A percentile compares a stretch with the other conserved stretches of the same genome.
phyloP scores from a whole-genome alignment of 352 stramenopile genomes.

The Hyaloperonospora arabidopsidis region DNA sequence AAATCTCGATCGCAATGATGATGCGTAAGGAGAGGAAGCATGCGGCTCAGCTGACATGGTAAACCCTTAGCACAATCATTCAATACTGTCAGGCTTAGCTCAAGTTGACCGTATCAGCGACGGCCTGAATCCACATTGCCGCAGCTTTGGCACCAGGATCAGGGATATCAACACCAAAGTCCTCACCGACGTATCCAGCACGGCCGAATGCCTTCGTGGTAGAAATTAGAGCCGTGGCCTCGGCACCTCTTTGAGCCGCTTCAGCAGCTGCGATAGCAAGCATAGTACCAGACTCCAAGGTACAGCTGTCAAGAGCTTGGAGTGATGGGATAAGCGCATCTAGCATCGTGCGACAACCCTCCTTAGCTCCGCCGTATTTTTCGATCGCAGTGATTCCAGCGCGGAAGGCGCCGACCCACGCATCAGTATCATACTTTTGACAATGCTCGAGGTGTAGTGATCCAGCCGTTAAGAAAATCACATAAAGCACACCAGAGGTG shows the following conservation, averaged over 20 bases:
- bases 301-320: conserved; percentile 31
- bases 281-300: conserved; percentile 18
- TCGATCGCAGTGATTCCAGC: conserved; percentile 75
- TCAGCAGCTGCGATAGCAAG: conserved; percentile 44
- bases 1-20: no score
- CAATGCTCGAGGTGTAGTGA: conserved; percentile 45
- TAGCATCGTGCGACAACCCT: conserved; percentile 94
- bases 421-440: conserved; percentile 22
- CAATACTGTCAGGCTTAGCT: conserved; percentile 8
- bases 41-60: no score
- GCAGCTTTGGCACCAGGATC: conserved; percentile 93
- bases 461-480: conserved; percentile 87
- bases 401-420: conserved; percentile 50
- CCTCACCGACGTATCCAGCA: conserved; percentile 85
- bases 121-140: conserved; percentile 80
- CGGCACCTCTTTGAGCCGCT: conserved; percentile 81
- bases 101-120: conserved; percentile 40
- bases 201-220: conserved; percentile 64
- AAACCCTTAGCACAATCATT: no score
- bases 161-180: conserved; percentile 78
- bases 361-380: conserved; percentile 90
- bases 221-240: conserved; percentile 87
- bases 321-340: conserved; percentile 91
- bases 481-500: conserved; percentile 90
- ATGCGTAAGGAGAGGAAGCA: no score